Conservation (phyloP, 1,284 basidiomycete genomes). For the Laetiporus sulphureus region DNA sequence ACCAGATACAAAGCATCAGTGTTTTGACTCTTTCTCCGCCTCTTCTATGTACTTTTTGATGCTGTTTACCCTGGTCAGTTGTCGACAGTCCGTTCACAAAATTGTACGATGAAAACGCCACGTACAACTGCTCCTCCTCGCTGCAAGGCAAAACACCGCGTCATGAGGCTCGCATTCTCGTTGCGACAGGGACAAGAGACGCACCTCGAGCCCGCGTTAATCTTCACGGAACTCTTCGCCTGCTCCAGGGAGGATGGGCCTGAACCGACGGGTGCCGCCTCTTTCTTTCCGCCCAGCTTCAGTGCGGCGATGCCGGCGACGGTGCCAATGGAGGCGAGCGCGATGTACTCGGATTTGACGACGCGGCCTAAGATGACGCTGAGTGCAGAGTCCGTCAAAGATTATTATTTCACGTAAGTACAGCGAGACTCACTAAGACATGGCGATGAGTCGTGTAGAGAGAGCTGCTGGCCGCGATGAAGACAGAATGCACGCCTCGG, state of each 20-base stretch:
- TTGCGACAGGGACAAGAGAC: constrained; percentile 27
- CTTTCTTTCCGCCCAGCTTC: constrained; percentile 44
- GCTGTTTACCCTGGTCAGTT: constrained; percentile 48
- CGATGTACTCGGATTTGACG: constrained; percentile 73
- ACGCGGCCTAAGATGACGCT: constrained; percentile 69
- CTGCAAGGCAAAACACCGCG: no score
- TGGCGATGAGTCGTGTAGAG: constrained; percentile 19
- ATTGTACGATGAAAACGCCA: constrained; percentile 18
- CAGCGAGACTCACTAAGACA: constrained; percentile 35
- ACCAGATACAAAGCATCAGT: constrained; percentile 11
- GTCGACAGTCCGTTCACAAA: constrained; percentile 24
- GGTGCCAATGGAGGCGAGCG: constrained; percentile 54
- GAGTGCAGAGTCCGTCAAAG: constrained; percentile 2
- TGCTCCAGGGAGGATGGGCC: constrained; percentile 40
- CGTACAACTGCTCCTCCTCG: constrained; percentile 71
- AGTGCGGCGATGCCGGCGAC: constrained; percentile 46
- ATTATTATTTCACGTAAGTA: no score
- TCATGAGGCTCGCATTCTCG: no score
- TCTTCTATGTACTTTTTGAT: constrained; percentile 73
- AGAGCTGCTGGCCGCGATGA: constrained; percentile 4
- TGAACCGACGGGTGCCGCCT: constrained; percentile 29
- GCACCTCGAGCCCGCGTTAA: constrained; percentile 61
- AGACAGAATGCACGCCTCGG: constrained; percentile 3
- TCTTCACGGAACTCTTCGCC: constrained; percentile 53
- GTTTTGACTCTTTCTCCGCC: constrained; percentile 60